Evolutionary conservation across 1,139 yeast genomes (phyloP), one percentile per base, ranked within the genome.

Genomic region (Candida sojae): DNA sequence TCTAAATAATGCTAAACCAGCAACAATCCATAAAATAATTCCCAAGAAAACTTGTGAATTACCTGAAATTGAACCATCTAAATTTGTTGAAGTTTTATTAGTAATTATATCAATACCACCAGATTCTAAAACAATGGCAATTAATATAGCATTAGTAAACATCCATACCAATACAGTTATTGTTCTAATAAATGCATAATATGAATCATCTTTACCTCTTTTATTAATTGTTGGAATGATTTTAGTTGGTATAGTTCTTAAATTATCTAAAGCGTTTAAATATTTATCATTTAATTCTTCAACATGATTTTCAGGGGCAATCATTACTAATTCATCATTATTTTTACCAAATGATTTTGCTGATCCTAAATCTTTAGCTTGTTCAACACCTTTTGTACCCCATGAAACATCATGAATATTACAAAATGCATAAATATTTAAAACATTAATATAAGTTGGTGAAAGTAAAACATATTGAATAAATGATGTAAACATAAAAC

Each of bases 341-440:
- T 75, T 70, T 12, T 47, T 46, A 53, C 80, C 76, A 6, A 80
- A 70, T 40, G 70, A 64, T 53, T 80, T 82, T 32, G 91, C 93
- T 25, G 80, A 78, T 46, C 96, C 96, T 55, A 88, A 73, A 66
- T 86, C 91, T 55, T 76, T 76, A 48, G 82, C 82, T 38, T 71
- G 73, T 30, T 81, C 82, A 47, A 79, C 88, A 28, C 90, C 92
- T 64, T 88, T 86, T 26, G 93, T 88, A 61, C 96, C 96, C 96
- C 96, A 88, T 0, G 93, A 84, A 45, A 88, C 85, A 67, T 88
- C 96, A 65, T 88, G 92, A 57, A 87, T 86, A 63, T 88, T 88
- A 73, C 95, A 87, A 66, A 88, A 88, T 6, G 95, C 89, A 63
- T 88, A 88, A 50, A 88, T 90, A 61, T 87, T 88, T 59, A 88